Evolutionary conservation across 2,329 filamentous ascomycete species (phyloP), one percentile per base, ranked within the genome.

Genomic region (Nemania sp.): DNA sequence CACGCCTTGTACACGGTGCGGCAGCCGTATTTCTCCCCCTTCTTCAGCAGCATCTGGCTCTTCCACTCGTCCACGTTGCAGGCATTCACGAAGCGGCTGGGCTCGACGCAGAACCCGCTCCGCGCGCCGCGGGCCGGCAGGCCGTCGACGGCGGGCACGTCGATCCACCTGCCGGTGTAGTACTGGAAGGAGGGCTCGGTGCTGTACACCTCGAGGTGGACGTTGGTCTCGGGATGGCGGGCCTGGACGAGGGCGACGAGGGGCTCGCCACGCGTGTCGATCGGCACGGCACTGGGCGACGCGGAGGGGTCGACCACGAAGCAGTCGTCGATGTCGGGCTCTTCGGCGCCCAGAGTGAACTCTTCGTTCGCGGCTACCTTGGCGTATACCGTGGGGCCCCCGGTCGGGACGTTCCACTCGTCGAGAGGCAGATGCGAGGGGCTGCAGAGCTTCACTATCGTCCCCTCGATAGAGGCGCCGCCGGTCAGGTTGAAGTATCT

Each of bases 131-230:
- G 84, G 1, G 88, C 87, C 0, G 89, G 85, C 29, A 84, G 75
- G 2, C 81, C 81, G n/a, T 80, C 82, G 3, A 87, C 80, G 32
- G 80, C 88, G 0, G 90, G 89, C 12, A 96, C 89, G 69, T 95
- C 80, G 66, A 96, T 92, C 72, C 87, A 89, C 72, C 90, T 89
- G 66, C 94, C 95, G 0, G 92, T 96, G 78, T 98, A 98, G 79
- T 97, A 96, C 76, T 98, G 94, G 81, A 97, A 98, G 0, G 92
- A 91, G 0, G 95, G 95, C 80, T 98, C 94, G 0, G 94, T 98
- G 79, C 91, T 95, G 71, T 87, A 81, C 5, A 97, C 89, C 76
- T 97, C 91, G 51, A 98, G 86, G 73, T 96, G 89, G 67, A 97
- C 82, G 64, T 87, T 86, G 29, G 87, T 89, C 51, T 80, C 81